Percentiles rank a stretch among this genome's conserved stretches.
Conservation (phyloP, 345 rosid genomes). For the Bretschneidera sinensis region DNA sequence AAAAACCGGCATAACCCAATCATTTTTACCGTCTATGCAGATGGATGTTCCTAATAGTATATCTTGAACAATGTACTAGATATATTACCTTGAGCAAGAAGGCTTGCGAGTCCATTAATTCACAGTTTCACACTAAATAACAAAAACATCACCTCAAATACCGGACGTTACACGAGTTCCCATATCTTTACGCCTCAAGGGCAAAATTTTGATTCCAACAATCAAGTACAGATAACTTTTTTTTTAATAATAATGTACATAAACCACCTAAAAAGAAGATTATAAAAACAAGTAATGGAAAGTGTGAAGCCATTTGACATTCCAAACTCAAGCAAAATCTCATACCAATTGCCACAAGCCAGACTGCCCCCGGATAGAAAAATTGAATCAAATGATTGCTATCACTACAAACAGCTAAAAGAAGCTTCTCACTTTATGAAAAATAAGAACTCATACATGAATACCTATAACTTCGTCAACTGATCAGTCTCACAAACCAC, state of each 20-base stretch:
- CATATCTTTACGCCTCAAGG: conserved; percentile 20
- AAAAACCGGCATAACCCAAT: no score
- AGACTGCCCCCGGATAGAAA: conserved; percentile 19
- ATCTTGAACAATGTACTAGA: no score
- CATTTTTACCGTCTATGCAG: no score
- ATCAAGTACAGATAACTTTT: conserved; percentile 34
- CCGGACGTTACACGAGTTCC: conserved; percentile 13
- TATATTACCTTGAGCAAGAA: not conserved
- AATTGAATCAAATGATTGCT: conserved; percentile 23
- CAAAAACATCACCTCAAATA: conserved; percentile 2
- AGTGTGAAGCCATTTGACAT: conserved; percentile 18
- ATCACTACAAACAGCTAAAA: conserved; percentile 29
- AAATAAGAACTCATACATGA: conserved; percentile 10
- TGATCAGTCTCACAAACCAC: conserved; percentile 54
- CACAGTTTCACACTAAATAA: conserved; percentile 2
- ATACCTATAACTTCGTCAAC: conserved; percentile 11
- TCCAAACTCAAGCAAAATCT: conserved; percentile 25
- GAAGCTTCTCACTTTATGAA: conserved; percentile 20
- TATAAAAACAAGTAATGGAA: not conserved
- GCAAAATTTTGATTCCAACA: conserved; percentile 38
- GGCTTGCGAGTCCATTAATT: not conserved
- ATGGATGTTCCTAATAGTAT: no score
- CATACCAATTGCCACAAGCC: conserved; percentile 21
- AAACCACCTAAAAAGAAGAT: conserved; percentile 25
- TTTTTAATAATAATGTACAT: conserved; percentile 48